A percentile compares a stretch with the other conserved stretches of the same genome.
phyloP scores from a whole-genome alignment of 163 green algal genomes.

The Chloroidium sp. region DNA sequence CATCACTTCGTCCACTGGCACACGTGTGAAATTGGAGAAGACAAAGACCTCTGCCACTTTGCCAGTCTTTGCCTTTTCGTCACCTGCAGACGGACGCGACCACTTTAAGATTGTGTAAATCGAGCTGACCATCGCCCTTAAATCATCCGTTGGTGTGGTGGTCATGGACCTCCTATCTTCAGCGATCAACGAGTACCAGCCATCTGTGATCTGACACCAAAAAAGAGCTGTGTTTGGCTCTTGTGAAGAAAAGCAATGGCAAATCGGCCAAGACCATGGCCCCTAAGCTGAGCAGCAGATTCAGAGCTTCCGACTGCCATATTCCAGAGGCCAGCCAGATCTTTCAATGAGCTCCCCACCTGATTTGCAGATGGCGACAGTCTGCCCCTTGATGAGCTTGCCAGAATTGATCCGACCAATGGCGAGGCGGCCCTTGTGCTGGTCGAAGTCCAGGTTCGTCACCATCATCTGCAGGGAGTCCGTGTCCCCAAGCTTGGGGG shows the following conservation, averaged over 20 bases:
- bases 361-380: background rate
- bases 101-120: background rate
- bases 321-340: too few relatives aligned
- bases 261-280: too few relatives aligned
- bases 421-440: slow-evolving; percentile 94
- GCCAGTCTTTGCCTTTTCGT: slow-evolving; percentile 29
- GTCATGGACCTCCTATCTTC: too few relatives aligned
- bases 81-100: slow-evolving; percentile 15
- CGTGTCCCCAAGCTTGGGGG: slow-evolving; percentile 47
- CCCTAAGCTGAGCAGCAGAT: too few relatives aligned
- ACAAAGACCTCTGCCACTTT: slow-evolving; percentile 91
- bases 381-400: slow-evolving; percentile 55
- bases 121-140: too few relatives aligned
- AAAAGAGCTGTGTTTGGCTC: background rate
- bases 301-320: too few relatives aligned
- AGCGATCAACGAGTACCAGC: too few relatives aligned
- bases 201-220: background rate
- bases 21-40: slow-evolving; percentile 91
- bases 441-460: slow-evolving; percentile 95
- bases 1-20: slow-evolving; percentile 60
- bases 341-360: too few relatives aligned
- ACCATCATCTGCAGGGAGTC: slow-evolving; percentile 85
- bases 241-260: too few relatives aligned
- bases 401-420: slow-evolving; percentile 84
- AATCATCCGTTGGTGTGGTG: too few relatives aligned